Conservation (phyloP, 345 rosid species). For the Salix purpurea region DNA sequence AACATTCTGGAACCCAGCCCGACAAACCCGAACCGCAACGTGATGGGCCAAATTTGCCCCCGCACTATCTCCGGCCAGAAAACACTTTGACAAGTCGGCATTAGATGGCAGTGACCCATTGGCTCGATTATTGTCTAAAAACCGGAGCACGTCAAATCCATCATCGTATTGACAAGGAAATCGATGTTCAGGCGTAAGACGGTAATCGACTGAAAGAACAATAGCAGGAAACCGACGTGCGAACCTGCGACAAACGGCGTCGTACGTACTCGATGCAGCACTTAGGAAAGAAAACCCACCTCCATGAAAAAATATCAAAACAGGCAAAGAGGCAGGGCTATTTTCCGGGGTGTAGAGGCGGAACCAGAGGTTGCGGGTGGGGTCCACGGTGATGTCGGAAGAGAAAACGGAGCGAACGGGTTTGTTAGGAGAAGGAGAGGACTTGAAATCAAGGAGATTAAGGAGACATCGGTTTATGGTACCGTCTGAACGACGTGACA, state of each 20-base stretch:
- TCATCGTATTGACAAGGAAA: neutral
- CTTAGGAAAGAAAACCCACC: constrained; percentile 3
- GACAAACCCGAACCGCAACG: constrained; percentile 44
- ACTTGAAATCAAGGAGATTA: constrained; percentile 22
- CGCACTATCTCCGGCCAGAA: constrained; percentile 75
- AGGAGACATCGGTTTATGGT: constrained; percentile 23
- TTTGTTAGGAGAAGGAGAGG: constrained; percentile 12
- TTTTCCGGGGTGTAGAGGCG: constrained; percentile 19
- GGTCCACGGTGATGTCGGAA: constrained; percentile 20
- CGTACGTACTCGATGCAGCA: neutral
- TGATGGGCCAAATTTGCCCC: constrained; percentile 76
- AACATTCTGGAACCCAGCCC: constrained; percentile 18
- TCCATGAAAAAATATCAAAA: neutral
- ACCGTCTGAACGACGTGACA: constrained; percentile 16
- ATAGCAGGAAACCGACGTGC: neutral
- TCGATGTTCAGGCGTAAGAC: neutral
- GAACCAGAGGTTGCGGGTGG: constrained; percentile 21
- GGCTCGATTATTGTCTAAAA: neutral
- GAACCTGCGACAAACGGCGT: neutral
- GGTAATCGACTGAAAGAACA: neutral
- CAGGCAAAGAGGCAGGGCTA: neutral
- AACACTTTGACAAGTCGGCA: constrained; percentile 54
- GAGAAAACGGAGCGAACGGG: constrained; percentile 24
- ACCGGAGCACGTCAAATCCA: neutral
- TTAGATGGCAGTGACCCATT: constrained; percentile 29